Conservation (phyloP, 495 filamentous ascomycete genomes). For the Neurospora africana region DNA sequence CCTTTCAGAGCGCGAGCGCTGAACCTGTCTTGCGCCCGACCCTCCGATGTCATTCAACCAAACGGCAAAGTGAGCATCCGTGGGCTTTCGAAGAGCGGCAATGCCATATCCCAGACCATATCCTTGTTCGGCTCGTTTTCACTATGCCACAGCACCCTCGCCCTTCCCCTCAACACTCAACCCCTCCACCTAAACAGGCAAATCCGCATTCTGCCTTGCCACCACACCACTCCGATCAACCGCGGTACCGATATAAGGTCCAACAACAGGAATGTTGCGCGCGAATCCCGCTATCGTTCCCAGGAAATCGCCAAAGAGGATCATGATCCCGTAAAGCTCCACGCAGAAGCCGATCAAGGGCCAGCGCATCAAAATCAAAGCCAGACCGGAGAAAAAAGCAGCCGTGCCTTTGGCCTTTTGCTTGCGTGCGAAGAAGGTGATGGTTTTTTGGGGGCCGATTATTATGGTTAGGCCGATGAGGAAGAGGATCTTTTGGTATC, state of each 20-base stretch:
- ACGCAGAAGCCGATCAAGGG: slow-evolving; percentile 79
- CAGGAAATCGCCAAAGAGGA: slow-evolving; percentile 92
- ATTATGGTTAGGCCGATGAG: slow-evolving; percentile 89
- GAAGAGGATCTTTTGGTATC: slow-evolving; percentile 63
- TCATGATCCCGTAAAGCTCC: slow-evolving; percentile 84
- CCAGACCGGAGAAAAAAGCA: slow-evolving; percentile 64
- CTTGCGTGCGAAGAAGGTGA: slow-evolving; percentile 83
- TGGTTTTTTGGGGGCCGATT: slow-evolving; percentile 85
- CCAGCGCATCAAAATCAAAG: slow-evolving; percentile 76
- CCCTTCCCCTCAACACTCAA: background rate
- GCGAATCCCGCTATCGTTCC: slow-evolving; percentile 85
- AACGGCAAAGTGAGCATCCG: background rate
- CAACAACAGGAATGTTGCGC: slow-evolving; percentile 72
- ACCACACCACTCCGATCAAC: slow-evolving; percentile 55
- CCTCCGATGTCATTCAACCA: background rate
- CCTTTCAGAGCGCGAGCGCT: background rate
- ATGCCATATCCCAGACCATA: background rate
- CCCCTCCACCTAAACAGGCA: slow-evolving; percentile 51
- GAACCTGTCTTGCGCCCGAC: background rate
- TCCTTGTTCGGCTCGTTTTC: background rate
- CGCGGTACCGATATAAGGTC: slow-evolving; percentile 63
- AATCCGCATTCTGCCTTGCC: slow-evolving; percentile 55
- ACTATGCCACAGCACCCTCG: background rate
- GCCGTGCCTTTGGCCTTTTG: slow-evolving; percentile 88
- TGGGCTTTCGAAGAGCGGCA: background rate